Conservation (phyloP, 2,329 filamentous ascomycete genomes). For the Scytalidium lignicola region DNA sequence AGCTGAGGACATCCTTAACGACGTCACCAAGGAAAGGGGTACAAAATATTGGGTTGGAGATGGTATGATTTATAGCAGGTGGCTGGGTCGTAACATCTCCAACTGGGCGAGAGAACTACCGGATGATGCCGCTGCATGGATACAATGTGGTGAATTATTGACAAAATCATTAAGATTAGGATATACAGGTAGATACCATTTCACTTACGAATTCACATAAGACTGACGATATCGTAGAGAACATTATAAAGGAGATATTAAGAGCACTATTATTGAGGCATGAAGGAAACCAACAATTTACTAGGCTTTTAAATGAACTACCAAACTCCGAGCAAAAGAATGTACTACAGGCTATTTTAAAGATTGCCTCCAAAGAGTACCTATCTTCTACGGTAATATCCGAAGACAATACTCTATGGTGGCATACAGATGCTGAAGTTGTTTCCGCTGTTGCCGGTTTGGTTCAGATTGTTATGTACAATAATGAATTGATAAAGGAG, state of each 20-base stretch:
- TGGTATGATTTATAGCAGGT: conserved; percentile 22
- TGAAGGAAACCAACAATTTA: conserved; percentile 17
- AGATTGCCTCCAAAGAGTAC: conserved; percentile 21
- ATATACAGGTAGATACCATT: conserved; percentile 19
- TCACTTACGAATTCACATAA: neutral
- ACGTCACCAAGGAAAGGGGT: conserved; percentile 18
- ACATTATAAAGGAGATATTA: conserved; percentile 20
- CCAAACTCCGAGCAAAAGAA: conserved; percentile 25
- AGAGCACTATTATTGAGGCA: conserved; percentile 14
- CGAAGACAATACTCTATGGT: conserved; percentile 25
- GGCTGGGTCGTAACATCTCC: conserved; percentile 25
- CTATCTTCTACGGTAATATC: conserved; percentile 17
- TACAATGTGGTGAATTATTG: conserved; percentile 22
- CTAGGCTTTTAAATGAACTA: conserved; percentile 19
- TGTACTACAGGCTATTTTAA: conserved; percentile 19
- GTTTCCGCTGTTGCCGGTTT: conserved; percentile 57
- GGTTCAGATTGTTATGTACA: conserved; percentile 43
- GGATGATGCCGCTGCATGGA: conserved; percentile 15
- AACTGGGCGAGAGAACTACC: conserved; percentile 18
- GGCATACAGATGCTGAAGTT: conserved; percentile 21
- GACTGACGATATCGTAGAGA: conserved; percentile 18
- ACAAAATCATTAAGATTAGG: conserved; percentile 26
- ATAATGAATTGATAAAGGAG: conserved; percentile 43
- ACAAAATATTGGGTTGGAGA: conserved; percentile 26
- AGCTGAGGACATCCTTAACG: conserved; percentile 35